Conservation (phyloP, 2,329 filamentous ascomycete species). For the Didymella exigua region DNA sequence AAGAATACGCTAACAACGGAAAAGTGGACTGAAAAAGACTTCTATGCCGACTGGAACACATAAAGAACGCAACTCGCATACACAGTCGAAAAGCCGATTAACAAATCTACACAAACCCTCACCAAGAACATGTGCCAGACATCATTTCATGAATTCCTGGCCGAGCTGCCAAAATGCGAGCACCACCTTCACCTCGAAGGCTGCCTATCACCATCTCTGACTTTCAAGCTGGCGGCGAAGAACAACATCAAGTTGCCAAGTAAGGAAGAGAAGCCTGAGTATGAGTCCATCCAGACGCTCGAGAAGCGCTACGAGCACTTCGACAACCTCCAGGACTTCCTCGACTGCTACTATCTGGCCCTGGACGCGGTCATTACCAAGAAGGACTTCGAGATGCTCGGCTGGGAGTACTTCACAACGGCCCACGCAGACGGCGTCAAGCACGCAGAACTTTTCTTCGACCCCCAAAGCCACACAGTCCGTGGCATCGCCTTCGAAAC, state of each 20-base stretch:
- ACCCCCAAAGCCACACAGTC: conserved; percentile 74
- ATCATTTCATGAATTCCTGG: conserved; percentile 27
- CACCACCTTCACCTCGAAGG: conserved; percentile 83
- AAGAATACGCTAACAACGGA: conserved; percentile 13
- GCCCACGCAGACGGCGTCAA: conserved; percentile 69
- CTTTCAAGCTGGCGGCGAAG: conserved; percentile 70
- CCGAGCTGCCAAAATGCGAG: conserved; percentile 74
- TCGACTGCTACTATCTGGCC: conserved; percentile 78
- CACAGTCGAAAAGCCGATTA: conserved; percentile 5
- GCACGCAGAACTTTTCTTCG: conserved; percentile 81
- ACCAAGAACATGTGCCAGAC: conserved; percentile 12
- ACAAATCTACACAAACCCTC: background rate
- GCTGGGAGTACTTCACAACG: conserved; percentile 71
- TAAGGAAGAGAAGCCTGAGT: conserved; percentile 63
- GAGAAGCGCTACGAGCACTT: conserved; percentile 69
- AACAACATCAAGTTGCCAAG: conserved; percentile 66
- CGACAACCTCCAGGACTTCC: conserved; percentile 75
- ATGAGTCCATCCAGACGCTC: conserved; percentile 64
- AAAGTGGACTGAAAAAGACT: conserved; percentile 18
- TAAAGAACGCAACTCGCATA: conserved; percentile 1
- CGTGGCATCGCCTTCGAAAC: conserved; percentile 68
- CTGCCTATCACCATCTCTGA: conserved; percentile 70
- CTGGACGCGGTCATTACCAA: conserved; percentile 70
- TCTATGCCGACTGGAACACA: conserved; percentile 6
- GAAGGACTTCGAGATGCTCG: conserved; percentile 74